Base-by-base conservation (phyloP, 2,329 filamentous ascomycete genomes). In the Colletotrichum godetiae region DNA sequence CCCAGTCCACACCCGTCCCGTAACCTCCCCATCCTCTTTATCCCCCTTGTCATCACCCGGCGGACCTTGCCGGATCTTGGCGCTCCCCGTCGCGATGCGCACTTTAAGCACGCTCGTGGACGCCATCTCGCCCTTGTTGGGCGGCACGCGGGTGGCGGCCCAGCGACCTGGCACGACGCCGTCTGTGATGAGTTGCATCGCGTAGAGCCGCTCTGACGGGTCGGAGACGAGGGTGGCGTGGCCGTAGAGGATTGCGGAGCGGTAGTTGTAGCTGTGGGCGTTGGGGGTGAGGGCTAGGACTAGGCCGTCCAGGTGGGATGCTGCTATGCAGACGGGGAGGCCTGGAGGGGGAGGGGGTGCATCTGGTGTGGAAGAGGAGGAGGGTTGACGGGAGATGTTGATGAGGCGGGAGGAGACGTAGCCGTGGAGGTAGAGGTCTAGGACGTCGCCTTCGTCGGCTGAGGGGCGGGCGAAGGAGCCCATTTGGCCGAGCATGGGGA, bases 401-500 rank as follows among this genome's bases (percentile, higher is more conserved):
- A 96, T 93, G 42, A 98, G 86, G 8, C 95, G 92, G 0, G 92
- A 91, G 73, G 91, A 94, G 77, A 96, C 92, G 81, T 96, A 97
- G 79, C 94, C 94, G 82, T 97, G 95, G 8, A 97, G 88, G 81
- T 97, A 97, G 74, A 93, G 88, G 71, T 95, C 92, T 5, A 95
- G 86, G 0, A 92, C 90, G 76, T 95, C 91, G 63, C 88, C 86
- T 22, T 89, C 81, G 65, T 87, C 86, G 19, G 90, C 87, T 67
- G 88, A 91, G 5, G 92, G 92, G 0, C 85, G 84, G 10, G 86
- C 86, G 80, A 92, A 97, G 29, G 91, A 93, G 13, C 91, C 93
- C 88, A 97, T 93, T 77, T 94, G 91, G 64, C 94, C 94, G 78
- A 97, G 94, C 94, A 97, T 96, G 74, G 95, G 95, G 2, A 97